Evolutionary conservation across 345 rosid species (phyloP).

Genomic region (Salix caprea): DNA sequence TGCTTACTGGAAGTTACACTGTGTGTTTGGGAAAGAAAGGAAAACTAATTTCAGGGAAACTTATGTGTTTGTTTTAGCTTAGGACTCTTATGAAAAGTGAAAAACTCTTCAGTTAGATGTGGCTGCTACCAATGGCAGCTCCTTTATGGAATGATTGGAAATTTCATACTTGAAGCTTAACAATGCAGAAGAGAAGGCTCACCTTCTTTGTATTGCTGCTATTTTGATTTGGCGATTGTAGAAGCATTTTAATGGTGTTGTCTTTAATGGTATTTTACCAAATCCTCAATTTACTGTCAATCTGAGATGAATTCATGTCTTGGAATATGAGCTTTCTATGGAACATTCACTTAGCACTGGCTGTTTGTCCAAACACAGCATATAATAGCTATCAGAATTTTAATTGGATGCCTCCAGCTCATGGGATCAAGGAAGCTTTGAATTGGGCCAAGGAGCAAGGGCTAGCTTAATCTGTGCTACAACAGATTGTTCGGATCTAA

Average conservation of each 20-base stretch:
- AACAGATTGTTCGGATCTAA: not conserved
- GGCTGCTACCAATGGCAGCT: not conserved
- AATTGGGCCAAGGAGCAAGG: not conserved
- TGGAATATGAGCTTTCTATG: no score
- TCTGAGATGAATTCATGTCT: no score
- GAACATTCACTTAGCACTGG: no score
- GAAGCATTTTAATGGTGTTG: not conserved
- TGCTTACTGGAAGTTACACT: not conserved
- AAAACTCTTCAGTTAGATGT: not conserved
- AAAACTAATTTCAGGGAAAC: not conserved
- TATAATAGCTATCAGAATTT: no score
- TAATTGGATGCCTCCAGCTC: not conserved
- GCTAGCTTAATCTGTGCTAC: not conserved
- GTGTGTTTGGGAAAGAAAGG: not conserved
- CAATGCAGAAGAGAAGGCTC: not conserved
- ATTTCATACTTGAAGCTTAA: not conserved
- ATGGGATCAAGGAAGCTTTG: not conserved
- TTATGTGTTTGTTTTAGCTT: not conserved
- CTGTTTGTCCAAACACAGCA: not conserved
- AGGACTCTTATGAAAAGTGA: not conserved
- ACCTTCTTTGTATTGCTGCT: not conserved
- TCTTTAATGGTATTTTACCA: not conserved
- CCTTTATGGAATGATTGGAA: not conserved
- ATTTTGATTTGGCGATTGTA: not conserved
- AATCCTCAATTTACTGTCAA: not conserved